Base-by-base conservation (phyloP, 2,329 filamentous ascomycete species). In the Cladosporium sp. region DNA sequence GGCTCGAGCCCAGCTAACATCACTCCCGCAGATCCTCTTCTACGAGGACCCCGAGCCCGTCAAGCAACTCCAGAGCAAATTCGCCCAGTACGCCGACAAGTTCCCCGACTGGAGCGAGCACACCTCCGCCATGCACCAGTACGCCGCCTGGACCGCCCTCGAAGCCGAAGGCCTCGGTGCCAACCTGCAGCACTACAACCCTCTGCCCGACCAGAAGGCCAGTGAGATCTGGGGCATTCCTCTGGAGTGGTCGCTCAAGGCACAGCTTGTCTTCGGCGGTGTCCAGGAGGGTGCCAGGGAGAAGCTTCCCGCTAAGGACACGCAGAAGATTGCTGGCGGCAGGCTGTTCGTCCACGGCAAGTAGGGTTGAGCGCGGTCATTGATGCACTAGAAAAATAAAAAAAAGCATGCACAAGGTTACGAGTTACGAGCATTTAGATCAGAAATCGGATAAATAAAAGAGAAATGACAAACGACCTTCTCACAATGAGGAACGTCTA, bases 71-170 rank as follows among this genome's bases (percentile, higher is more conserved):
- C 83, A 91, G 76, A 78, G 82, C 64, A 83, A 86, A 64, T 90
- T 87, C 75, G 75, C 90, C 56, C 60, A 82, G 57, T 96, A 90
- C 79, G 86, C 88, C 63, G 88, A 93, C 72, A 84, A 87, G 66
- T 96, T 96, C 81, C 85, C 85, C 36, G 70, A 72, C 66, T 96
- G 90, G 89, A 85, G 85, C 58, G 78, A 82, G 62, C 90, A 96
- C 76, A 85, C 86, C 62, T 83, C 82, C 71, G 92, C 83, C 73
- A 69, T 69, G 66, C 57, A 64, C 47, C 63, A 65, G 57, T 63
- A 61, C 44, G 49, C 62, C 45, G 54, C 64, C 19, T 69, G 67
- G 67, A 67, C 65, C 1, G 67, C 66, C 9, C 57, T 69, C 22
- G 65, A 68, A 56, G 57, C 64, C n/a, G 65, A 67, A 48, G 67